These are phyloP conservation scores for Botryotinia convoluta DNA, from an alignment of 2,329 filamentous ascomycete species.

Conservation along the genomic window DNA sequence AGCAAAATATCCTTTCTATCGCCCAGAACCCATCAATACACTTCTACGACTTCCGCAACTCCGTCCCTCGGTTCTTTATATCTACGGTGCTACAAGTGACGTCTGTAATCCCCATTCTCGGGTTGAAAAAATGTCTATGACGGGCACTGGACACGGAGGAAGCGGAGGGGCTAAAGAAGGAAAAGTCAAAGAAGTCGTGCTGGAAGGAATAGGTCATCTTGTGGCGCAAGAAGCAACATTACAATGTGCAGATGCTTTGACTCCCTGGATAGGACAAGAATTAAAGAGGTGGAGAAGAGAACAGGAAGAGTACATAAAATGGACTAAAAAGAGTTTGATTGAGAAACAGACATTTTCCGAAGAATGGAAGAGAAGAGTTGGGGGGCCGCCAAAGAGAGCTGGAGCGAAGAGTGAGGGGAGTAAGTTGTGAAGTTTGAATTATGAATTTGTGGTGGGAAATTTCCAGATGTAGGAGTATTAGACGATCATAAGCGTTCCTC, in stretches of 20 bases:
- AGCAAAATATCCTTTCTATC: constrained; percentile 57
- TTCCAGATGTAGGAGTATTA: background rate
- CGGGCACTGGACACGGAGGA: constrained; percentile 64
- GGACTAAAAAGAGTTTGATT: constrained; percentile 51
- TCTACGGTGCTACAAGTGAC: constrained; percentile 62
- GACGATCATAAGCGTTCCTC: background rate
- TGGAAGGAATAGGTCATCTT: constrained; percentile 71
- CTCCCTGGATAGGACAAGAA: constrained; percentile 56
- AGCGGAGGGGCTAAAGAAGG: constrained; percentile 63
- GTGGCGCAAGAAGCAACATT: constrained; percentile 77
- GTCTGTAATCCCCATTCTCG: constrained; percentile 52
- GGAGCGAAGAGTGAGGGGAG: background rate
- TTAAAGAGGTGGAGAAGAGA: constrained; percentile 55
- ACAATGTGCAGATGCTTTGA: constrained; percentile 61
- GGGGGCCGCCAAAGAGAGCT: constrained; percentile 23
- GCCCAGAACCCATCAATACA: constrained; percentile 58
- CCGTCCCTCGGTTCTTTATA: constrained; percentile 64
- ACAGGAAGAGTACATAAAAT: constrained; percentile 52
- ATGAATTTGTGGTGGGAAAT: background rate
- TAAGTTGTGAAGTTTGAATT: constrained; percentile 12
- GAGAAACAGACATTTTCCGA: constrained; percentile 58
- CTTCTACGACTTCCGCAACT: constrained; percentile 57
- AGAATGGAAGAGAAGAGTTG: constrained; percentile 47
- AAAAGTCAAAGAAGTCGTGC: constrained; percentile 61
- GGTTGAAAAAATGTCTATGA: constrained; percentile 59